Conservation (phyloP, 75 land plant genomes). For the Adiantum capillusveneris region DNA sequence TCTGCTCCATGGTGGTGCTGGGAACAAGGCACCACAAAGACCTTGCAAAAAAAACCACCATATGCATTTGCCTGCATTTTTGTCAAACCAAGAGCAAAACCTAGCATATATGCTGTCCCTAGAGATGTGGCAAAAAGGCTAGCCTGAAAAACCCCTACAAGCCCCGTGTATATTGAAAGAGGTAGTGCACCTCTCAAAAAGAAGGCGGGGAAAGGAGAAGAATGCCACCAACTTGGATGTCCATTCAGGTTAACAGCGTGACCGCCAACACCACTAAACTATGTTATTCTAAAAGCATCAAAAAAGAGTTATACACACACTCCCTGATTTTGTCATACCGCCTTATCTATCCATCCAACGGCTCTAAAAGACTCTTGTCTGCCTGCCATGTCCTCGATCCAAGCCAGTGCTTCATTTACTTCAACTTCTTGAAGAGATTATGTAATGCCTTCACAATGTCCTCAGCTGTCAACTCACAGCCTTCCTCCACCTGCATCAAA, state of each 20-base stretch:
- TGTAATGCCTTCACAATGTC: conserved; percentile 15
- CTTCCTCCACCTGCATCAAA: conserved; percentile 31
- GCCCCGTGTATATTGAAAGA: neutral
- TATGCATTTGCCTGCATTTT: no score
- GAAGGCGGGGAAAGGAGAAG: neutral
- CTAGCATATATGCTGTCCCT: no score
- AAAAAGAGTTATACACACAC: no score
- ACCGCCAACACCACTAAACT: neutral
- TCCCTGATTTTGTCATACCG: no score
- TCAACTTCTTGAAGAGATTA: neutral
- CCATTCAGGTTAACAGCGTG: neutral
- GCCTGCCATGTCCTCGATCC: neutral
- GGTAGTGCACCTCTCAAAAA: conserved; percentile 1
- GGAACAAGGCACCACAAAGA: no score
- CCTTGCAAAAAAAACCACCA: no score
- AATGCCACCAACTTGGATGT: neutral
- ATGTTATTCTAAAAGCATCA: neutral
- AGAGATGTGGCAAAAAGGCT: no score
- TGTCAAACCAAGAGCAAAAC: no score
- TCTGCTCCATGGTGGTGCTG: no score
- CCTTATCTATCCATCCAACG: no score
- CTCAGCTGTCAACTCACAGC: conserved; percentile 18
- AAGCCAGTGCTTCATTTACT: neutral
- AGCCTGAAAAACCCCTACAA: no score
- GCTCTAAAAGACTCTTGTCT: neutral